These are phyloP conservation scores for Raphanus sativus DNA, from an alignment of 345 rosid species.

Conservation along the genomic window DNA sequence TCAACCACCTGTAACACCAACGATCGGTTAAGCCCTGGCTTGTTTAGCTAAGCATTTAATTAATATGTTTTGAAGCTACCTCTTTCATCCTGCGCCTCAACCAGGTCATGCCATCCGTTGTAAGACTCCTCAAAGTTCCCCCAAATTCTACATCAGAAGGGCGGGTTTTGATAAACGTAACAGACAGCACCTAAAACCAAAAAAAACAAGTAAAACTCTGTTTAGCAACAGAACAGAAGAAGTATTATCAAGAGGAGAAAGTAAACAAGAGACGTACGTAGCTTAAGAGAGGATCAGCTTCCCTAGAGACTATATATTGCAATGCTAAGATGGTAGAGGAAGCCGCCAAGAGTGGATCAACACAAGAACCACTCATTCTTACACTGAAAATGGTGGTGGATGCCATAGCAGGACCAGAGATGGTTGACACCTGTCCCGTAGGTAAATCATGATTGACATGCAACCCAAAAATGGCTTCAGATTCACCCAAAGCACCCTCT, in stretches of 20 bases:
- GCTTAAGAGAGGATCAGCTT: conserved; percentile 75
- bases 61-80: conserved; percentile 42
- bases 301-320: conserved; percentile 81
- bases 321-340: conserved; percentile 70
- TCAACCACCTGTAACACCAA: conserved; percentile 54
- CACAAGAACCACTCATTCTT: conserved; percentile 55
- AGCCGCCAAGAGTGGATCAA: conserved; percentile 70
- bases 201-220: conserved; percentile 12
- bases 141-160: conserved; percentile 73
- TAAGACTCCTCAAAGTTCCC: conserved; percentile 87
- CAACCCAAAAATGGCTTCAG: conserved; percentile 91
- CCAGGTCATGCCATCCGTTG: conserved; percentile 63
- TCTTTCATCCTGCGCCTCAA: conserved; percentile 65
- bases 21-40: conserved; percentile 6
- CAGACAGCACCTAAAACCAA: conserved; percentile 64
- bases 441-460: conserved; percentile 43
- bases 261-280: conserved; percentile 36
- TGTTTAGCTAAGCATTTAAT: background rate
- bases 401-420: conserved; percentile 68
- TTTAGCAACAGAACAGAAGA: no score
- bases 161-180: conserved; percentile 65
- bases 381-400: conserved; percentile 54
- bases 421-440: conserved; percentile 57
- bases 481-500: conserved; percentile 83
- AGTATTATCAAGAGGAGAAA: background rate